Evolutionary conservation across 257 asterid genomes (phyloP).

Genomic region (Phtheirospermum japonicum): DNA sequence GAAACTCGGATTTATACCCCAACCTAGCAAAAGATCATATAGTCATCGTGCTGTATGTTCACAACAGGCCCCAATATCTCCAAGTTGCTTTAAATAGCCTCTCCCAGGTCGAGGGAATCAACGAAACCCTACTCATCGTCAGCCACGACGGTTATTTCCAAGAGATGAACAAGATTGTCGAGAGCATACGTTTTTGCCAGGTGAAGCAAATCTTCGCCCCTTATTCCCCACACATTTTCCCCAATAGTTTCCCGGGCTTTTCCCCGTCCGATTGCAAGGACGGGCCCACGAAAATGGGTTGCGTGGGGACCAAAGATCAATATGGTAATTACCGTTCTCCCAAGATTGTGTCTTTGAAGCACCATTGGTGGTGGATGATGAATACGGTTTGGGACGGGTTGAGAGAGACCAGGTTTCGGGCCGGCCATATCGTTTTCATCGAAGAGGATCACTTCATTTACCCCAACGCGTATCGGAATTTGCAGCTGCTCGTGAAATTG

Average conservation of each 20-base stretch:
- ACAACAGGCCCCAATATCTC: constrained; percentile 79
- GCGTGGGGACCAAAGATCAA: constrained; percentile 72
- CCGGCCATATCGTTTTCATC: constrained; percentile 62
- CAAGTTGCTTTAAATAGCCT: constrained; percentile 54
- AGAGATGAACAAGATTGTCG: constrained; percentile 61
- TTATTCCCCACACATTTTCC: constrained; percentile 64
- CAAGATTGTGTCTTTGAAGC: constrained; percentile 72
- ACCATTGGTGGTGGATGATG: constrained; percentile 99
- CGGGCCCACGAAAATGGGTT: constrained; percentile 46
- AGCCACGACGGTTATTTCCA: constrained; percentile 79
- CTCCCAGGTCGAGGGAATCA: constrained; percentile 53
- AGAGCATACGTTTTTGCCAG: constrained; percentile 59
- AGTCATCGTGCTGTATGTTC: constrained; percentile 75
- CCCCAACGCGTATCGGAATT: too few species aligned
- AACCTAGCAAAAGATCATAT: constrained; percentile 46
- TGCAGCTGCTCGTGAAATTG: too few species aligned
- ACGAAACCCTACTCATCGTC: constrained; percentile 62
- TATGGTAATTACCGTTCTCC: constrained; percentile 74
- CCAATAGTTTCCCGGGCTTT: constrained; percentile 27
- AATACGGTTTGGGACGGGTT: constrained; percentile 78
- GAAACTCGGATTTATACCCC: constrained; percentile 60
- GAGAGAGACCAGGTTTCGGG: constrained; percentile 44
- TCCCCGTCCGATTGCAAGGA: constrained; percentile 60
- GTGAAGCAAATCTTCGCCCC: constrained; percentile 81
- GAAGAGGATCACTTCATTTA: too few species aligned